Percentiles rank a stretch among this genome's conserved stretches.
phyloP scores from a whole-genome alignment of 768 basidiomycete species.

The Sarcodon sp. region DNA sequence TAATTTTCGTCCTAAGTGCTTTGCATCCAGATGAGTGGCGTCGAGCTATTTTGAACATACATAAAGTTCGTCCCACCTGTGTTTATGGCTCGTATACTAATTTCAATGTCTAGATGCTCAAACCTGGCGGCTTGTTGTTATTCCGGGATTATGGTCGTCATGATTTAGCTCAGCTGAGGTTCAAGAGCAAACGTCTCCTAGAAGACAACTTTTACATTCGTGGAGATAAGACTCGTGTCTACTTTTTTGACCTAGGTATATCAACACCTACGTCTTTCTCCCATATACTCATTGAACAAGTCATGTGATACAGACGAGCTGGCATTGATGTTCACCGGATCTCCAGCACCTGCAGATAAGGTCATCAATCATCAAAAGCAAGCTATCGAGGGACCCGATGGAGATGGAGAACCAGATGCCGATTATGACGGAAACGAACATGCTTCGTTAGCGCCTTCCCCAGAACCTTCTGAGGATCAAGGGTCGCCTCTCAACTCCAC shows the following conservation, averaged over 20 bases:
- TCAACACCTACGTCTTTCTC: not conserved
- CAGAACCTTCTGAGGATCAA: not conserved
- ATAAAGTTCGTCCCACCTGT: slow-evolving; percentile 31
- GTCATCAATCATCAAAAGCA: slow-evolving; percentile 16
- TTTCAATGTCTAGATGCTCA: slow-evolving; percentile 51
- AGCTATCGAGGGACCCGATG: slow-evolving; percentile 19
- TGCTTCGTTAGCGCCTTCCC: not conserved
- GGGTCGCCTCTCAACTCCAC: too few species aligned
- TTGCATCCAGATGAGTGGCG: slow-evolving; percentile 90
- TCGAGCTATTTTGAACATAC: slow-evolving; percentile 68
- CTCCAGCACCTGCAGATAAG: slow-evolving; percentile 21
- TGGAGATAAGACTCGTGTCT: slow-evolving; percentile 94
- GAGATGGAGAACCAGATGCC: slow-evolving; percentile 18
- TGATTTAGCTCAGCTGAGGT: slow-evolving; percentile 89
- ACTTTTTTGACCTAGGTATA: slow-evolving; percentile 88
- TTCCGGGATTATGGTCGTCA: slow-evolving; percentile 93
- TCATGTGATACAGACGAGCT: slow-evolving; percentile 46
- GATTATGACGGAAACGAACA: not conserved
- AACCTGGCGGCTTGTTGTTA: slow-evolving; percentile 75
- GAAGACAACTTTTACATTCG: slow-evolving; percentile 94
- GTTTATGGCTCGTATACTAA: not conserved
- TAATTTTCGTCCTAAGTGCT: slow-evolving; percentile 91
- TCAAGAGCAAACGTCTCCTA: slow-evolving; percentile 77
- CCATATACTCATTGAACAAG: not conserved
- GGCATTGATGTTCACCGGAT: slow-evolving; percentile 67